phyloP scores from a whole-genome alignment of 2,329 filamentous ascomycete genomes.

The Diplodia mutila region DNA sequence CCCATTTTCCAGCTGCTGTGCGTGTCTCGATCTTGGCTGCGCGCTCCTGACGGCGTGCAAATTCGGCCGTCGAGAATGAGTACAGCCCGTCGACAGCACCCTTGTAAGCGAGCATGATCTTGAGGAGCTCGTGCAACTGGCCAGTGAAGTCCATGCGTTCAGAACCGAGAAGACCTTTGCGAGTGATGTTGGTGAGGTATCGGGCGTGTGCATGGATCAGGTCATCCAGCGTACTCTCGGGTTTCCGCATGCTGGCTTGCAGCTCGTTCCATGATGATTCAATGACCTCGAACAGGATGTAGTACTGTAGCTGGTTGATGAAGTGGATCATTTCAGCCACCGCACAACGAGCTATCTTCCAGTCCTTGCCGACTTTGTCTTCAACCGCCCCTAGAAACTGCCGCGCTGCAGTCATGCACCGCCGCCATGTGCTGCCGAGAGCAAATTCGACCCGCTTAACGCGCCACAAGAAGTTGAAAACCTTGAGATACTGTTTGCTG shows the following conservation, averaged over 20 bases:
- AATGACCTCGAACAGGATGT: conserved; percentile 98
- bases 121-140: conserved; percentile 89
- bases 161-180: conserved; percentile 89
- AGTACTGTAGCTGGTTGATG: conserved; percentile 94
- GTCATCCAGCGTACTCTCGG: conserved; percentile 90
- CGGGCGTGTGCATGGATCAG: conserved; percentile 88
- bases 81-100: conserved; percentile 94
- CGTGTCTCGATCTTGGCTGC: conserved; percentile 71
- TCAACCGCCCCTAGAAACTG: conserved; percentile 84
- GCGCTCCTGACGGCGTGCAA: conserved; percentile 85
- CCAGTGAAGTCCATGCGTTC: conserved; percentile 74
- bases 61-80: conserved; percentile 92
- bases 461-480: conserved; percentile 99
- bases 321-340: conserved; percentile 99
- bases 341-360: conserved; percentile 86
- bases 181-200: conserved; percentile 91
- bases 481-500: conserved; percentile 93
- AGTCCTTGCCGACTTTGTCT: conserved; percentile 73
- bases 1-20: conserved; percentile 68
- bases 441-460: conserved; percentile 98
- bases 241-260: conserved; percentile 78
- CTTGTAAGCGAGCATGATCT: conserved; percentile 91
- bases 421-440: conserved; percentile 85
- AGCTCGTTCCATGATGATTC: conserved; percentile 94
- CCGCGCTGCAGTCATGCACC: conserved; percentile 91